Base-by-base conservation (phyloP, 2,329 filamentous ascomycete species). In the Corynespora cassiicola region DNA sequence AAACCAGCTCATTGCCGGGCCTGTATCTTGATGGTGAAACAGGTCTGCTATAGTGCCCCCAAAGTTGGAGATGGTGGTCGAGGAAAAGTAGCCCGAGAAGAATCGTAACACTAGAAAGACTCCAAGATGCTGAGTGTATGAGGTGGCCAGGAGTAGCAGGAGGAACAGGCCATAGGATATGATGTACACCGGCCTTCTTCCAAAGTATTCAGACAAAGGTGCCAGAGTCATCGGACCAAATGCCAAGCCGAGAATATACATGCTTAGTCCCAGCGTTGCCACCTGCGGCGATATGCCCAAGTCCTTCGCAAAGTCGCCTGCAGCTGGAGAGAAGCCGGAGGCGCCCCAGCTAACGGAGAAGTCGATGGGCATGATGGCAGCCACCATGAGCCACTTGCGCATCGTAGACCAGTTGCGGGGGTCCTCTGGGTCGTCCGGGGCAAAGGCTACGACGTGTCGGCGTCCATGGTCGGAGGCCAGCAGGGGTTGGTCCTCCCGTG, bases 31-130 rank as follows among this genome's bases (percentile, higher is more conserved):
- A 44, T 73, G 58, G 30, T 71, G 56, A 46, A 70, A 70, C 28
- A 77, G 56, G 47, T 76, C 71, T 3, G 73, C 72, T 27, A 75
- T 73, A 0, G 71, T 71, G 3, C 73, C 73, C 3, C 73, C 73
- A 19, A 66, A 66, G 23, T 68, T 68, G 7, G 61, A 62, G 8
- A 68, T 66, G 0, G 58, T 74, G 18, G 68, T 72, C 6, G 66
- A 67, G 5, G 66, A 65, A 34, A 73, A 75, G 32, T 72, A 66
- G 17, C 75, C 75, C 7, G 73, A 73, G 6, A 76, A 50, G 10
- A 76, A 51, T 3, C 75, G 56, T 3, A 77, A 42, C 0, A 70
- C 50, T 6, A 77, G 53, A 36, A 78, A 76, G 0, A 62, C 66
- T 3, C 52, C 66, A 10, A 77, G 52, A 23, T 51, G 70, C 6